phyloP scores from a whole-genome alignment of 352 stramenopile species.

The Phytophthora pisi region DNA sequence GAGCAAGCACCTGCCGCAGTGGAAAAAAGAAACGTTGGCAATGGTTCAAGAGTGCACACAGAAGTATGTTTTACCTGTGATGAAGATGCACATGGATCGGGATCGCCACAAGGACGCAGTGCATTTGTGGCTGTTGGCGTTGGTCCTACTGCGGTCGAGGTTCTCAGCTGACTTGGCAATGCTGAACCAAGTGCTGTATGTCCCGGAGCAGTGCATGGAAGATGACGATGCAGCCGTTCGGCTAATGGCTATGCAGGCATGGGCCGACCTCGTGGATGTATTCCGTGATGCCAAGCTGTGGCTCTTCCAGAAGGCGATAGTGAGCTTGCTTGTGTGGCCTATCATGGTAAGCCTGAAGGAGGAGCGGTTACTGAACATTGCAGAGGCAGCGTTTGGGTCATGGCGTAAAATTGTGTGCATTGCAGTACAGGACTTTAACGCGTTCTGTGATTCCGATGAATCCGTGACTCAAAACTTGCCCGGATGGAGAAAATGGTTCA shows the following conservation, averaged over 20 bases:
- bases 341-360: conserved; percentile 54
- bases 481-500: conserved; percentile 65
- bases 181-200: conserved; percentile 61
- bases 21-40: conserved; percentile 36
- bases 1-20: conserved; percentile 35
- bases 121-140: conserved; percentile 57
- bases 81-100: conserved; percentile 58
- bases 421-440: conserved; percentile 60
- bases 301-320: conserved; percentile 62
- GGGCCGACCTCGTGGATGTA: conserved; percentile 50
- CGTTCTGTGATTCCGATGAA: conserved; percentile 29
- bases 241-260: conserved; percentile 59
- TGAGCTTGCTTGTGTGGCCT: conserved; percentile 56
- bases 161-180: conserved; percentile 49
- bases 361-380: conserved; percentile 53
- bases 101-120: conserved; percentile 52
- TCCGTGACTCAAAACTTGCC: conserved; percentile 33
- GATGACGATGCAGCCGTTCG: conserved; percentile 51
- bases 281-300: conserved; percentile 56
- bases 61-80: conserved; percentile 60
- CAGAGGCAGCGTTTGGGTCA: conserved; percentile 52
- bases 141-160: conserved; percentile 49
- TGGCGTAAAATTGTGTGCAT: conserved; percentile 53
- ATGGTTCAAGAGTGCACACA: conserved; percentile 46
- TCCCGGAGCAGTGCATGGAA: conserved; percentile 58